phyloP scores from a whole-genome alignment of 1,284 basidiomycete species.

The Trichosporon sp. region DNA sequence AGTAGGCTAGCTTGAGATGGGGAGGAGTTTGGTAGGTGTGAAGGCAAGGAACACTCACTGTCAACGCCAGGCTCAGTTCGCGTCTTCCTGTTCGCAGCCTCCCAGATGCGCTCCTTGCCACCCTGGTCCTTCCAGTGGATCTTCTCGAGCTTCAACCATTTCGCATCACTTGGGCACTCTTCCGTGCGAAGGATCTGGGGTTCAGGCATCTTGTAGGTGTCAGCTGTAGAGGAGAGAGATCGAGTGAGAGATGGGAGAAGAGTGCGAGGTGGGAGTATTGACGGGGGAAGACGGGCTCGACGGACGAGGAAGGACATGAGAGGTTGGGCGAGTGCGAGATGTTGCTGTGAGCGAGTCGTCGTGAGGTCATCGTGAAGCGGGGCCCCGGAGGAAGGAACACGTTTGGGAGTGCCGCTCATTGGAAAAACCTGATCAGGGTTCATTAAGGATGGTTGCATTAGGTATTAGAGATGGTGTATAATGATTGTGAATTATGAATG shows the following conservation, averaged over 20 bases:
- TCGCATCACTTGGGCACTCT: slow-evolving; percentile 48
- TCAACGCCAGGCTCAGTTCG: slow-evolving; percentile 73
- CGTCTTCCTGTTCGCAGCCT: slow-evolving; percentile 78
- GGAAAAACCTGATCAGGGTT: neutral
- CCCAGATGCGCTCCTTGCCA: slow-evolving; percentile 79
- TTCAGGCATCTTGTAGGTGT: neutral
- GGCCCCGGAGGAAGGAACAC: neutral
- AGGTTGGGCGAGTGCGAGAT: slow-evolving; percentile 1
- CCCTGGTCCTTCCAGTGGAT: slow-evolving; percentile 73
- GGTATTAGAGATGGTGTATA: neutral
- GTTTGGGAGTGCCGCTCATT: too few relatives aligned
- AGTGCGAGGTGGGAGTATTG: neutral
- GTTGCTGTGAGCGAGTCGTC: neutral
- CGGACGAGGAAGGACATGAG: slow-evolving; percentile 2
- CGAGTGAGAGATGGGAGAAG: neutral
- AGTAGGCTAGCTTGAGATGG: neutral
- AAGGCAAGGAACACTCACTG: slow-evolving; percentile 60
- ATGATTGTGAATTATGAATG: neutral
- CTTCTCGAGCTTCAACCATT: slow-evolving; percentile 53
- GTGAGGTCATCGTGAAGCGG: slow-evolving; percentile 1
- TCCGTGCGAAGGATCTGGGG: slow-evolving; percentile 46
- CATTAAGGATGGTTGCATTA: slow-evolving; percentile 1
- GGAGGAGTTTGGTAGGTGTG: too few relatives aligned
- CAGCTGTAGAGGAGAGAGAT: neutral
- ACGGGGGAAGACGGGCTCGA: neutral